These are phyloP conservation scores for Quercus berberidifolia DNA, from an alignment of 306 rosid species.

Conservation along the genomic window DNA sequence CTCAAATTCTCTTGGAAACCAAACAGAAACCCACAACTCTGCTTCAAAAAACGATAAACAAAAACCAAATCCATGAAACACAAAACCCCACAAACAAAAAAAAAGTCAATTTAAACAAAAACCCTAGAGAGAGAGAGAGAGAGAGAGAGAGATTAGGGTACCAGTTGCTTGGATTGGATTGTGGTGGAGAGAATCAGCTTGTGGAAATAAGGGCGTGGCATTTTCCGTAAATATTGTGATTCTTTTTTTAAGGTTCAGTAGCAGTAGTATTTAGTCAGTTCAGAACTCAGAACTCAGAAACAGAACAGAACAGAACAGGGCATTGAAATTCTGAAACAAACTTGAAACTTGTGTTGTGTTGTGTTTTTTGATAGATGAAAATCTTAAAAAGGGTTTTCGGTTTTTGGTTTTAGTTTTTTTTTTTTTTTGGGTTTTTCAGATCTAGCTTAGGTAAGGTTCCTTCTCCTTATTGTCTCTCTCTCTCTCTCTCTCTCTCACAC, in stretches of 20 bases:
- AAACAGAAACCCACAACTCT: not conserved
- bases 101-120: not conserved
- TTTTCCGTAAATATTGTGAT: slow-evolving; percentile 22
- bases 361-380: too few relatives aligned
- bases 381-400: too few relatives aligned
- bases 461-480: not conserved
- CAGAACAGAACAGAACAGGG: slow-evolving; percentile 23
- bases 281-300: too few relatives aligned
- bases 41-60: not conserved
- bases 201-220: slow-evolving; percentile 75
- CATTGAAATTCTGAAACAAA: too few relatives aligned
- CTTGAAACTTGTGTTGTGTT: too few relatives aligned
- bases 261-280: too few relatives aligned
- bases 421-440: too few relatives aligned
- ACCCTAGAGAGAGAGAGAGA: not conserved
- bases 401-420: too few relatives aligned
- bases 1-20: slow-evolving; percentile 22
- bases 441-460: too few relatives aligned
- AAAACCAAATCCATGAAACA: not conserved
- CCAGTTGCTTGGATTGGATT: slow-evolving; percentile 71
- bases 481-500: not conserved
- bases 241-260: not conserved
- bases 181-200: slow-evolving; percentile 77
- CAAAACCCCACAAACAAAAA: not conserved
- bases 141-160: slow-evolving; percentile 35